Evolutionary conservation across 768 basidiomycete species (phyloP).

Genomic region (Amanita molliuscula): DNA sequence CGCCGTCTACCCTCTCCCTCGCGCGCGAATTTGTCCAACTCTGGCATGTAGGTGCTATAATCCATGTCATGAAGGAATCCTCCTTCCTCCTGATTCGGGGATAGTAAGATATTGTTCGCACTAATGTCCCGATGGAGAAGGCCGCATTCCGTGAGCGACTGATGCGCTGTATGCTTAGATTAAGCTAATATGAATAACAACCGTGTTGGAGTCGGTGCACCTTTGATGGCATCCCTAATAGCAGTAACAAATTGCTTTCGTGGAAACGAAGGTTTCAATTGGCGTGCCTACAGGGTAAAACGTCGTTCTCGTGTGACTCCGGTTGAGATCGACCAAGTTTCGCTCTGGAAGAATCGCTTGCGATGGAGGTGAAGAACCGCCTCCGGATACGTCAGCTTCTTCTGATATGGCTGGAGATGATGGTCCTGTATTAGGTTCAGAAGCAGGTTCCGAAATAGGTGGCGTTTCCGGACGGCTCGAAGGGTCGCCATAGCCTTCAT

Average conservation of each 20-base stretch:
- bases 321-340: not conserved
- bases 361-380: not conserved
- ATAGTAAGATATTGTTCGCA: not conserved
- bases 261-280: not conserved
- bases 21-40: not conserved
- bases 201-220: not conserved
- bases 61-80: slow-evolving; percentile 4
- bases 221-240: not conserved
- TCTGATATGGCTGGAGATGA: not conserved
- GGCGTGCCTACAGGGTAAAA: not conserved
- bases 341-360: not conserved
- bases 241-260: not conserved
- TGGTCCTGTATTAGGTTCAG: not conserved
- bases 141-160: not conserved
- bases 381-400: not conserved
- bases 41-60: not conserved
- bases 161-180: not conserved
- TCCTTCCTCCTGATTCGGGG: not conserved
- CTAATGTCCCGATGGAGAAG: slow-evolving; percentile 1
- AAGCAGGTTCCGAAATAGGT: not conserved
- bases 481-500: not conserved
- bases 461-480: not conserved
- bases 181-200: not conserved
- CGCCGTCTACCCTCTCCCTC: not conserved
- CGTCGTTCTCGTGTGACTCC: not conserved